phyloP scores from a whole-genome alignment of 2,329 filamentous ascomycete genomes.

The Cladophialophora exuberans region DNA sequence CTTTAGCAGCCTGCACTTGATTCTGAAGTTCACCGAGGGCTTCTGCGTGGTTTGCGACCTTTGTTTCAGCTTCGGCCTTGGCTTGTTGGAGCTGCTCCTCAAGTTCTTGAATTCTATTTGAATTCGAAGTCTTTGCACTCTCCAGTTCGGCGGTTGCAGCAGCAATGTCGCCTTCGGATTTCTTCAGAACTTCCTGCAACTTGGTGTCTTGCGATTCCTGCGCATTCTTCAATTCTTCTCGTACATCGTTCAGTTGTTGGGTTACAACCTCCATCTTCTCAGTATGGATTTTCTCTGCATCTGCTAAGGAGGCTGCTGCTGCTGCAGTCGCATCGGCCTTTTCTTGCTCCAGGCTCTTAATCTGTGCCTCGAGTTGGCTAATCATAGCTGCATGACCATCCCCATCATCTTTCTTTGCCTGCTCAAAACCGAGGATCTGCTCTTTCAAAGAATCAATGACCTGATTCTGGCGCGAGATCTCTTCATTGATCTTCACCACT shows the following conservation, averaged over 20 bases:
- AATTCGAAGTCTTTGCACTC: constrained; percentile 10
- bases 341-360: constrained; percentile 21
- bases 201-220: constrained; percentile 37
- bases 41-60: constrained; percentile 4
- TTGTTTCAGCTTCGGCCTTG: constrained; percentile 3
- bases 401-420: constrained; percentile 20
- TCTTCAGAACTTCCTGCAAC: constrained; percentile 38
- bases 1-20: constrained; percentile 18
- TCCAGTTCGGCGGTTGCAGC: constrained; percentile 38
- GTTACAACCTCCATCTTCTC: constrained; percentile 20
- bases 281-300: constrained; percentile 18
- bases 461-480: constrained; percentile 26
- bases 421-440: constrained; percentile 21
- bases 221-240: constrained; percentile 39
- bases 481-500: constrained; percentile 22
- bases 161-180: constrained; percentile 38
- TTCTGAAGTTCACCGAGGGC: constrained; percentile 14
- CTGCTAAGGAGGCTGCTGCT: constrained; percentile 35
- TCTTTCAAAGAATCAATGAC: constrained; percentile 24
- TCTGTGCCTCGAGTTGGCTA: constrained; percentile 20
- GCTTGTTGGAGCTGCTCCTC: constrained; percentile 22
- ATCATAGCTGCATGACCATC: constrained; percentile 15
- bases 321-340: constrained; percentile 34
- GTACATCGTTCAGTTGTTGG: constrained; percentile 41
- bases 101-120: constrained; percentile 17